A percentile compares a stretch with the other conserved stretches of the same genome.
Conservation (phyloP, 805 yeast species). For the Lipomyces sp. region DNA sequence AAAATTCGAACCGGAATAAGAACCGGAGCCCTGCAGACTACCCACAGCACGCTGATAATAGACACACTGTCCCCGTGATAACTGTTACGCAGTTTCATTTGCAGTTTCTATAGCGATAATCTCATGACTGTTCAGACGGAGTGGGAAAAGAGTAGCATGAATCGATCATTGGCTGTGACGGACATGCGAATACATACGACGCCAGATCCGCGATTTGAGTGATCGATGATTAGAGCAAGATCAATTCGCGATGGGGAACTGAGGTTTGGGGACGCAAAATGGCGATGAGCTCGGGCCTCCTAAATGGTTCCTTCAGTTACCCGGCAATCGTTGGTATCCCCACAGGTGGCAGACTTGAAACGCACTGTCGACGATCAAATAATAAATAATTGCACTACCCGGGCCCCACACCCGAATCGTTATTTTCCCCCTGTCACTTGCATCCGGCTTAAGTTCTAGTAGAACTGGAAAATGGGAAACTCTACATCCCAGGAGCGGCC, state of each 20-base stretch:
- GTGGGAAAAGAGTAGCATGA: not conserved
- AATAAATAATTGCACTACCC: not conserved
- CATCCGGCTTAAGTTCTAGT: not conserved
- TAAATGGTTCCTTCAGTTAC: not conserved
- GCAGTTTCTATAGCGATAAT: not conserved
- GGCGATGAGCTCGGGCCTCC: not conserved
- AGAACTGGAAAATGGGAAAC: conserved; percentile 29
- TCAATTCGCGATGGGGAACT: not conserved
- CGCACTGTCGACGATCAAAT: not conserved
- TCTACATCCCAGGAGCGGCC: conserved; percentile 33
- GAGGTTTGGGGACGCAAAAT: not conserved
- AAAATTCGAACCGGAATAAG: conserved; percentile 10
- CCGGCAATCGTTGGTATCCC: not conserved
- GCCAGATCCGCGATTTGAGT: not conserved
- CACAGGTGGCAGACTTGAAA: not conserved
- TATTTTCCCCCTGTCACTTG: not conserved
- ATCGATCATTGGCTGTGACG: not conserved
- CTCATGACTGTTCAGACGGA: not conserved
- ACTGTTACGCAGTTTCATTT: not conserved
- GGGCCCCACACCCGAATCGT: not conserved
- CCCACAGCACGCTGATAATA: conserved; percentile 2
- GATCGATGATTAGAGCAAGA: not conserved
- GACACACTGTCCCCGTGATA: conserved; percentile 2
- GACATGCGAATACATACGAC: not conserved
- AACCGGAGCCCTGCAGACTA: conserved; percentile 18